Evolutionary conservation across 164 flowering plant species (phyloP).

Genomic region (Paratinospora sagittata): DNA sequence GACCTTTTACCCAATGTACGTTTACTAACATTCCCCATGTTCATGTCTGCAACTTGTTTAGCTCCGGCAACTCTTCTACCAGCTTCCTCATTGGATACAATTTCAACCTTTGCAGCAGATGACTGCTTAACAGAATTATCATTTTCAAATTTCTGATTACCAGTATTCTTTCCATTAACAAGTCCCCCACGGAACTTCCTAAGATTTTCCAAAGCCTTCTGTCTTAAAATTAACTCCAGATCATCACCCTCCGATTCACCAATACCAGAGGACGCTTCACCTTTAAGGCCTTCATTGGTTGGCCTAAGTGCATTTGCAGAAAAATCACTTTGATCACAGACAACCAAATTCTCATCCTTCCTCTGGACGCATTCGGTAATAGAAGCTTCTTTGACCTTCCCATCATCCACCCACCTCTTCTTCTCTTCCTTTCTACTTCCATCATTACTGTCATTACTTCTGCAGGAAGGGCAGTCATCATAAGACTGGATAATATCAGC

Average conservation of each 20-base stretch:
- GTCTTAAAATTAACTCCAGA: conserved; percentile 60
- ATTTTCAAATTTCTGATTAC: conserved; percentile 16
- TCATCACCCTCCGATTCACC: conserved; percentile 32
- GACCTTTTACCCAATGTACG: conserved; percentile 15
- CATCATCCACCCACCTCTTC: conserved; percentile 22
- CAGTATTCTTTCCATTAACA: conserved; percentile 15
- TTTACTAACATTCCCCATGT: conserved; percentile 5
- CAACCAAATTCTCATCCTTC: conserved; percentile 11
- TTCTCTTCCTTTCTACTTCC: conserved; percentile 33
- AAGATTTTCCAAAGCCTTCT: conserved; percentile 80
- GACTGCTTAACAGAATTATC: conserved; percentile 18
- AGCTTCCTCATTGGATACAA: conserved; percentile 12
- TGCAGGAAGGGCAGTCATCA: conserved; percentile 56
- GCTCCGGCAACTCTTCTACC: conserved; percentile 7
- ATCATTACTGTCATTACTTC: conserved; percentile 60
- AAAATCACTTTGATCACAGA: conserved; percentile 15
- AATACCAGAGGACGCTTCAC: conserved; percentile 21
- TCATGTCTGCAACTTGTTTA: conserved; percentile 10
- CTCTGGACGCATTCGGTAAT: neutral
- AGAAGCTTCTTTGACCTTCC: conserved; percentile 17
- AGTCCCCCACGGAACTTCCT: conserved; percentile 44
- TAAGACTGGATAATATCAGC: conserved; percentile 49
- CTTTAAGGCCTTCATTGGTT: conserved; percentile 14
- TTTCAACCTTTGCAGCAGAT: conserved; percentile 15
- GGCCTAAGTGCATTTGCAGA: conserved; percentile 8